Base-by-base conservation (phyloP, 2,329 filamentous ascomycete species). In the Hirsutella thompsonii region DNA sequence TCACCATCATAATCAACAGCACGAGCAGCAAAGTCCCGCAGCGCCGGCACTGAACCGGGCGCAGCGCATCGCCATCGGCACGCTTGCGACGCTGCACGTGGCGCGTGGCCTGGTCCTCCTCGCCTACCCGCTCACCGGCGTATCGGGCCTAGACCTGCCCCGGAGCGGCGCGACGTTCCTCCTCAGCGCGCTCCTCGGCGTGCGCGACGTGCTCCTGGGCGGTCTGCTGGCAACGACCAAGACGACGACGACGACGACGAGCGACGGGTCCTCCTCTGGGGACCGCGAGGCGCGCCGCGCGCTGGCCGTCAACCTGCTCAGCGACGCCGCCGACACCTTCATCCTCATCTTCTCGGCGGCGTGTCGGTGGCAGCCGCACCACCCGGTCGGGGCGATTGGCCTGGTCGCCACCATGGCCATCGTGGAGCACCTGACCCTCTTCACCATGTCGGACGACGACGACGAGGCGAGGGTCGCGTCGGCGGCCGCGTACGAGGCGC, bases 341-440 rank as follows among this genome's bases (percentile, higher is more conserved):
- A 51, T 58, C 32, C 48, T 59, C 40, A 57, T 60, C 37, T 59
- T 60, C 40, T 55, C 55, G 18, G 55, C 55, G 16, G 57, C 55
- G 1, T 57, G 55, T 51, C 52, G 52, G 1, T 47, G 50, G 19
- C 50, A 52, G 38, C 55, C 26, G 6, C 9, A 55, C 52, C 47
- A 50, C 38, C 55, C 53, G 5, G 44, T 58, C 3, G 41, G 46
- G 3, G 55, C 52, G 18, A 59, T 60, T 11, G 44, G 51, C 18
- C 46, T 52, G 19, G 52, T 54, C 5, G 55, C 55, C 8, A 39
- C 57, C 34, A 48, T 58, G 41, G 57, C 57, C 1, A 48, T 58
- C 10, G 37, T 53, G 18, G 56, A 60, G 39, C 57, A 59, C 35
- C 41, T 60, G 29, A 56, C 55, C 8, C 51, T 60, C 8, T 60